Conservation (phyloP, 768 basidiomycete genomes). For the Pleurotus ostreatus region DNA sequence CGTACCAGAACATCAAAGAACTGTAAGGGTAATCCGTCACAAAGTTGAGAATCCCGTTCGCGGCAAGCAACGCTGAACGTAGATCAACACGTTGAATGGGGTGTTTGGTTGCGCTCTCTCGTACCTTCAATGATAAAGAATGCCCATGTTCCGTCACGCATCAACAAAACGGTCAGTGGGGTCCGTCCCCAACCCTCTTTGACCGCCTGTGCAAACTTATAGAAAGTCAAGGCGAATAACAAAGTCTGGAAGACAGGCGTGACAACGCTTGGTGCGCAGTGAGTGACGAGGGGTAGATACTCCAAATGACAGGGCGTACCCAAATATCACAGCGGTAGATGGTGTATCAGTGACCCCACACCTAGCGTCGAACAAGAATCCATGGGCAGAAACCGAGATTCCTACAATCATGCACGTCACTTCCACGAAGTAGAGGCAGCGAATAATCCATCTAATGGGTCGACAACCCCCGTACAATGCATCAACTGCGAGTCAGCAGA, state of each 20-base stretch:
- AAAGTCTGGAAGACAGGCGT: constrained; percentile 11
- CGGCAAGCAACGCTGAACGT: neutral
- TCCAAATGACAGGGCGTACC: constrained; percentile 17
- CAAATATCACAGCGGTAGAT: constrained; percentile 24
- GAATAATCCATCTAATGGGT: neutral
- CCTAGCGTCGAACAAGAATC: neutral
- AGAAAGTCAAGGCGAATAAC: constrained; percentile 14
- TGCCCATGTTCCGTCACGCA: constrained; percentile 16
- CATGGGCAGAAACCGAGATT: neutral
- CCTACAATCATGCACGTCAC: constrained; percentile 1
- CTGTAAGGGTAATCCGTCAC: neutral
- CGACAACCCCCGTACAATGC: neutral
- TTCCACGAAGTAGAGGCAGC: neutral
- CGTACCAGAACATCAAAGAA: neutral
- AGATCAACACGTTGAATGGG: no score
- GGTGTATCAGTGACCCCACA: constrained; percentile 17
- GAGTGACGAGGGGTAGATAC: neutral
- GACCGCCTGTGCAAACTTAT: constrained; percentile 10
- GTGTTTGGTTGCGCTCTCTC: neutral
- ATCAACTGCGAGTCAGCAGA: neutral
- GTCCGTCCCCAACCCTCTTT: constrained; percentile 11
- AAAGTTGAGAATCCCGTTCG: neutral
- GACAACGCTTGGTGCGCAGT: neutral
- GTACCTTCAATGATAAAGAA: constrained; percentile 16
- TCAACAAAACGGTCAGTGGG: constrained; percentile 10